These are phyloP conservation scores for Cavenderia fasciculata DNA, from an alignment of 78 protist species.

Conservation along the genomic window DNA sequence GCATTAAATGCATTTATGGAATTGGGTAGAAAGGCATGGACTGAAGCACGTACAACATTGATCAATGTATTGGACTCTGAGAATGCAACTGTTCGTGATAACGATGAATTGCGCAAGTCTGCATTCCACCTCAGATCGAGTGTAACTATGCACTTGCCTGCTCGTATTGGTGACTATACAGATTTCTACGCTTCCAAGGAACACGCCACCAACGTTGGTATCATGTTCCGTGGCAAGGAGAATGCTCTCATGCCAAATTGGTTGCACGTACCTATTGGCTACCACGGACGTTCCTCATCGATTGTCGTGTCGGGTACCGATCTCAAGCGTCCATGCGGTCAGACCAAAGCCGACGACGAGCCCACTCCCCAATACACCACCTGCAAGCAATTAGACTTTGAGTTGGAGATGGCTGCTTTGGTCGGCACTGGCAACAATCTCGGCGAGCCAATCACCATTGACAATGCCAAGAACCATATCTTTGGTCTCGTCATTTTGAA, in stretches of 20 bases:
- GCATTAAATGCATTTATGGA: conserved; percentile 90
- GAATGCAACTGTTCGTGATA: conserved; percentile 62
- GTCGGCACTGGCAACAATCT: conserved; percentile 88
- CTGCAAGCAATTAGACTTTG: conserved; percentile 88
- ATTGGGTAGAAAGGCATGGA: conserved; percentile 82
- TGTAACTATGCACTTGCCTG: conserved; percentile 53
- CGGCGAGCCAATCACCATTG: conserved; percentile 87
- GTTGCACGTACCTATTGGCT: conserved; percentile 94
- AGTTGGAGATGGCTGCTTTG: conserved; percentile 94
- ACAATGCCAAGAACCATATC: conserved; percentile 90
- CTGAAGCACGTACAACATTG: conserved; percentile 72
- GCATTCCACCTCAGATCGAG: conserved; percentile 29
- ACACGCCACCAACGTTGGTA: conserved; percentile 97
- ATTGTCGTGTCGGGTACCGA: conserved; percentile 89
- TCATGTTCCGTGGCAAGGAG: conserved; percentile 85
- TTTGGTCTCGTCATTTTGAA: conserved; percentile 94
- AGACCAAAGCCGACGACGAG: conserved; percentile 71
- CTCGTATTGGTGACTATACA: conserved; percentile 94
- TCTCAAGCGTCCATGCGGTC: conserved; percentile 94
- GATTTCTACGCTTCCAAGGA: conserved; percentile 95
- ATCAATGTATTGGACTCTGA: conserved; percentile 53
- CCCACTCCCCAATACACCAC: conserved; percentile 80
- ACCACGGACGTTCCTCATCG: conserved; percentile 96
- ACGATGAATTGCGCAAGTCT: conserved; percentile 35
- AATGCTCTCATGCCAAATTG: conserved; percentile 92